Evolutionary conservation across 2,329 filamentous ascomycete genomes (phyloP).

Genomic region (Corniculantispora saksenae): DNA sequence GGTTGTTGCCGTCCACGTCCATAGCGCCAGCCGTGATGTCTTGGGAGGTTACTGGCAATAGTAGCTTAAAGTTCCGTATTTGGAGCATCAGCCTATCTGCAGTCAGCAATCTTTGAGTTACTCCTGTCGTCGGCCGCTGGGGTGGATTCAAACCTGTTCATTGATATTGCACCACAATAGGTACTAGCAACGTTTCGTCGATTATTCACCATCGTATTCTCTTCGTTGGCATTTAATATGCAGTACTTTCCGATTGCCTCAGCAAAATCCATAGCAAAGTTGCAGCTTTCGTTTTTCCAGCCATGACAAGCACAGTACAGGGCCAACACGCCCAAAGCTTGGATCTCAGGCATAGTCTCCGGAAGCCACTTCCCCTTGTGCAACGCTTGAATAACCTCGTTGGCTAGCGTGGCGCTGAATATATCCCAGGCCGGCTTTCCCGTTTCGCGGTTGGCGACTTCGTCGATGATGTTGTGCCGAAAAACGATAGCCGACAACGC

Average conservation of each 20-base stretch:
- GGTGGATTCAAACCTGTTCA: background rate
- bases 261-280: conserved; percentile 3
- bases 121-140: too few species aligned
- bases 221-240: background rate
- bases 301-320: background rate
- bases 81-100: background rate
- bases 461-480: background rate
- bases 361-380: background rate
- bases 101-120: background rate
- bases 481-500: conserved; percentile 1
- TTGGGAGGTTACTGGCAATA: background rate
- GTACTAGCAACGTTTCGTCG: background rate
- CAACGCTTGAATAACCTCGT: background rate
- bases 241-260: conserved; percentile 3
- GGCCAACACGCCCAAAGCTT: conserved; percentile 9
- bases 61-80: background rate
- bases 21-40: too few species aligned
- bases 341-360: background rate
- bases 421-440: background rate
- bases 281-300: background rate
- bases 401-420: background rate
- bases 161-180: conserved; percentile 11
- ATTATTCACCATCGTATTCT: background rate
- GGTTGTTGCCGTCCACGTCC: background rate
- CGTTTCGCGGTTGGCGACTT: background rate